Conservation (phyloP, 306 rosid species). For the Inga laurina region DNA sequence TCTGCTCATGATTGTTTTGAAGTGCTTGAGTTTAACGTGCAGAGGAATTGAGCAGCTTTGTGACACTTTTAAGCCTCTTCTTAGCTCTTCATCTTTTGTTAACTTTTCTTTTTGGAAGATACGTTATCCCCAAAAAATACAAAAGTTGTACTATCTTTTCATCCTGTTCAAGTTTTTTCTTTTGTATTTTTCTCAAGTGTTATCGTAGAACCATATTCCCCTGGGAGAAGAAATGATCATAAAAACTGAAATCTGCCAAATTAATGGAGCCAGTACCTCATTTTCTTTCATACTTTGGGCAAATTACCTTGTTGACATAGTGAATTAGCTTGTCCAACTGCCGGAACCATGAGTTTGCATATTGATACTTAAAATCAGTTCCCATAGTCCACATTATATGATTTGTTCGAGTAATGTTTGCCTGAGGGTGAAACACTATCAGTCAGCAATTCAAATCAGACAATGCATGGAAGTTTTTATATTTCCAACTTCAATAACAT, state of each 20-base stretch:
- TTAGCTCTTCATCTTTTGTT: background rate
- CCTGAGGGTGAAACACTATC: conserved; percentile 56
- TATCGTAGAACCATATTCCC: background rate
- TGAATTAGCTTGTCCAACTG: conserved; percentile 97
- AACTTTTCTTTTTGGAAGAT: background rate
- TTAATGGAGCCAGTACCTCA: conserved; percentile 12
- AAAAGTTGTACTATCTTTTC: background rate
- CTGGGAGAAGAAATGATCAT: conserved; percentile 12
- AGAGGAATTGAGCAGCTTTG: background rate
- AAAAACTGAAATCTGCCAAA: conserved; percentile 12
- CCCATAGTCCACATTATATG: conserved; percentile 99
- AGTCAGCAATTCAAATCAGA: conserved; percentile 20
- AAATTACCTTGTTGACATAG: conserved; percentile 83
- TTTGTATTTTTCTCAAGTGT: background rate
- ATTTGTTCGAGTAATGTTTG: conserved; percentile 90
- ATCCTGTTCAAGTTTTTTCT: background rate
- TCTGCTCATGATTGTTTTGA: background rate
- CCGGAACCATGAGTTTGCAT: conserved; percentile 85
- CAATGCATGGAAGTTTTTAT: conserved; percentile 22
- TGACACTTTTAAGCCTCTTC: background rate
- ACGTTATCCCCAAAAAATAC: background rate
- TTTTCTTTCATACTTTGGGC: conserved; percentile 8
- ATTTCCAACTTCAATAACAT: background rate
- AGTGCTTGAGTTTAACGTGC: background rate
- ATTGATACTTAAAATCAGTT: conserved; percentile 97